phyloP scores from a whole-genome alignment of 1,284 basidiomycete species.

The Sanghuangporus baumii region DNA sequence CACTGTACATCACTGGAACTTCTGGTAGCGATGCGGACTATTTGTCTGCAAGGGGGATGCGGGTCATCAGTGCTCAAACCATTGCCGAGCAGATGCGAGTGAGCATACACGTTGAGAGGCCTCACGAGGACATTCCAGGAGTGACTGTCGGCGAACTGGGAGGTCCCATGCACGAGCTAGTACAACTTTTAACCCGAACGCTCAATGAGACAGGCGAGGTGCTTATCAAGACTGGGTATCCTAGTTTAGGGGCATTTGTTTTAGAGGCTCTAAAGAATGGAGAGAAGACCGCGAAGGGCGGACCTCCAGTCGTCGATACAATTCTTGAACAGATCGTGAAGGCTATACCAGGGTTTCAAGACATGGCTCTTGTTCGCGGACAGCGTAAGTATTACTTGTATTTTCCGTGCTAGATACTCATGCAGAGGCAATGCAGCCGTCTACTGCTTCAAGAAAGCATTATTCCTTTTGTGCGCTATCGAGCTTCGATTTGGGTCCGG shows the following conservation, averaged over 20 bases:
- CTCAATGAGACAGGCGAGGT: slow-evolving; percentile 71
- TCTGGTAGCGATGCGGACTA: slow-evolving; percentile 46
- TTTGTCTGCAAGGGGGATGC: slow-evolving; percentile 66
- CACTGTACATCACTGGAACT: slow-evolving; percentile 62
- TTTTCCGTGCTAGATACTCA: not conserved
- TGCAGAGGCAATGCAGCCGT: slow-evolving; percentile 42
- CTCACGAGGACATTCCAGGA: slow-evolving; percentile 65
- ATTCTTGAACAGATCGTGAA: slow-evolving; percentile 68
- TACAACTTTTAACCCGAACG: slow-evolving; percentile 57
- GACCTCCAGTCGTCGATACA: slow-evolving; percentile 44
- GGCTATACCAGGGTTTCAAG: slow-evolving; percentile 71
- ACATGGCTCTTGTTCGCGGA: slow-evolving; percentile 60
- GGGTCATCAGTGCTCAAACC: slow-evolving; percentile 41
- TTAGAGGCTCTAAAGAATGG: slow-evolving; percentile 57
- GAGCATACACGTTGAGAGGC: slow-evolving; percentile 60
- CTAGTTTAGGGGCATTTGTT: slow-evolving; percentile 71
- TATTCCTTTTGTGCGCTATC: slow-evolving; percentile 75
- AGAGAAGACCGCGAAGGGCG: slow-evolving; percentile 33
- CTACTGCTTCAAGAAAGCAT: slow-evolving; percentile 85
- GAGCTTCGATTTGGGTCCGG: slow-evolving; percentile 53
- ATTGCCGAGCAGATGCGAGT: slow-evolving; percentile 73
- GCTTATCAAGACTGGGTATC: slow-evolving; percentile 55
- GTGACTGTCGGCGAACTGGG: slow-evolving; percentile 72
- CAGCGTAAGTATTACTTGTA: slow-evolving; percentile 42
- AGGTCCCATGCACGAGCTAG: slow-evolving; percentile 68